These are phyloP conservation scores for Fusarium sp. DNA, from an alignment of 2,329 filamentous ascomycete species.

Conservation along the genomic window DNA sequence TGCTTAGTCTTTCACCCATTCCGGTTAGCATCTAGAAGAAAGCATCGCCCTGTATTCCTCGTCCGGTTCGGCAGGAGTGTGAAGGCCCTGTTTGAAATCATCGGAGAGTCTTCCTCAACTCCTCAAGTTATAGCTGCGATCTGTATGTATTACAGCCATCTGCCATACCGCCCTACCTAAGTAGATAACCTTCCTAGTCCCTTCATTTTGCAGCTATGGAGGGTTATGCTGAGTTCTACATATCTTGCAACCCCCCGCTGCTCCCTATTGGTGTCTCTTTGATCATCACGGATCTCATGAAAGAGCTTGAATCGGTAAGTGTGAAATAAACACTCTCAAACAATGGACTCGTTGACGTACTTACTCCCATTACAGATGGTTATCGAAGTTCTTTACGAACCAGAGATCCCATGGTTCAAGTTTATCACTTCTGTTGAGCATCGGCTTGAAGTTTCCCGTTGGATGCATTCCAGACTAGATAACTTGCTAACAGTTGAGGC, in stretches of 20 bases:
- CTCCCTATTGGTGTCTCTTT: slow-evolving; percentile 48
- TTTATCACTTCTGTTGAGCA: slow-evolving; percentile 35
- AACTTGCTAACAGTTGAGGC: slow-evolving; percentile 40
- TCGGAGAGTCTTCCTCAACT: slow-evolving; percentile 16
- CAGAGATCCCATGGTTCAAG: slow-evolving; percentile 55
- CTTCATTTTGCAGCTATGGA: slow-evolving; percentile 21
- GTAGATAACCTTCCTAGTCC: neutral
- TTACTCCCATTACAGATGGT: slow-evolving; percentile 24
- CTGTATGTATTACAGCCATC: neutral
- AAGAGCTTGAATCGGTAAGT: slow-evolving; percentile 31
- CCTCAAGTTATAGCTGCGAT: neutral
- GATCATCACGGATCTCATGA: slow-evolving; percentile 37
- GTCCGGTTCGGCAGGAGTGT: neutral
- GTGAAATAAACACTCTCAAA: neutral
- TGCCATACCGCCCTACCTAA: no score
- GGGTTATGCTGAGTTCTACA: slow-evolving; percentile 51
- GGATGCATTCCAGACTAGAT: slow-evolving; percentile 42
- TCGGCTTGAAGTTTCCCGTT: slow-evolving; percentile 30
- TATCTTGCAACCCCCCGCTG: slow-evolving; percentile 54
- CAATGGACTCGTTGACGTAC: neutral
- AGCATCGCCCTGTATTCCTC: neutral
- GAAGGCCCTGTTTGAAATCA: neutral
- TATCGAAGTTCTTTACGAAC: slow-evolving; percentile 55
- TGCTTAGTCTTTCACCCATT: neutral
- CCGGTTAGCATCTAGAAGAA: neutral